A percentile compares a stretch with the other conserved stretches of the same genome.
These are phyloP conservation scores for Solanum etuberosum DNA, from an alignment of 257 asterid species.

Conservation along the genomic window DNA sequence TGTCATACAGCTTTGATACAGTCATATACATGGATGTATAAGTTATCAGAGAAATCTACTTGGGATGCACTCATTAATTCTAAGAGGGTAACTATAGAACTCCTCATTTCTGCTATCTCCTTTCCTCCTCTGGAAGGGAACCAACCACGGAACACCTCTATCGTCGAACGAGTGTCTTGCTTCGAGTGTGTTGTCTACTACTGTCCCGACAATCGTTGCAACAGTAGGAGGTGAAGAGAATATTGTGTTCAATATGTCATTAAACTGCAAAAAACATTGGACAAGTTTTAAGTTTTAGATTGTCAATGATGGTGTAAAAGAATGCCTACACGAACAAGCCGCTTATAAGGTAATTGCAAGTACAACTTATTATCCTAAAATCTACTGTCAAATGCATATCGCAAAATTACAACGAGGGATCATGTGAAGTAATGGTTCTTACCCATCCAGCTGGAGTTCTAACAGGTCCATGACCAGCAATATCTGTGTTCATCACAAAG, in stretches of 20 bases:
- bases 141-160: conserved; percentile 82
- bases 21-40: conserved; percentile 19
- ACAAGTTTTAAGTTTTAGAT: not conserved
- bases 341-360: not conserved
- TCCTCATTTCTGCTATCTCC: conserved; percentile 90
- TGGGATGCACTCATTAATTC: conserved; percentile 64
- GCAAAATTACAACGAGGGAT: not conserved
- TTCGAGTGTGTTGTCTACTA: conserved; percentile 80
- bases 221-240: conserved; percentile 87
- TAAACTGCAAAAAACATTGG: conserved; percentile 49
- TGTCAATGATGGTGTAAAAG: not conserved
- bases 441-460: conserved; percentile 93
- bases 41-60: conserved; percentile 51
- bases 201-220: conserved; percentile 53
- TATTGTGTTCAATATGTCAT: conserved; percentile 69
- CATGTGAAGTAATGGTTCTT: conserved; percentile 7
- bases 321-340: not conserved
- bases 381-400: not conserved
- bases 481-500: conserved; percentile 60
- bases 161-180: conserved; percentile 44
- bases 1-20: not conserved
- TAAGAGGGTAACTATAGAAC: conserved; percentile 75
- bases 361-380: not conserved
- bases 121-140: conserved; percentile 58
- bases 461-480: conserved; percentile 81